Base-by-base conservation (phyloP, 1,284 basidiomycete genomes). In the Cerioporus squamosus region DNA sequence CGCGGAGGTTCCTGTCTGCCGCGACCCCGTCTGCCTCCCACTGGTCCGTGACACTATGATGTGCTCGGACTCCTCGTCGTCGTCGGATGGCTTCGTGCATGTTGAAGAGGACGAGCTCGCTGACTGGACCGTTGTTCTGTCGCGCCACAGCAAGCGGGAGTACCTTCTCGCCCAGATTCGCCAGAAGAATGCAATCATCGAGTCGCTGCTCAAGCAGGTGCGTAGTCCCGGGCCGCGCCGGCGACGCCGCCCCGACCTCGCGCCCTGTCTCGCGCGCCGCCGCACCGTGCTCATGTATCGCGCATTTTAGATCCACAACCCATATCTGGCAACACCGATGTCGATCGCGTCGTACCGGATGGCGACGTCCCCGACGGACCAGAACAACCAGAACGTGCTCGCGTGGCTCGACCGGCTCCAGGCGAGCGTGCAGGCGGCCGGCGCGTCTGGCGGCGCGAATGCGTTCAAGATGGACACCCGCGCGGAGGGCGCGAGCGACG, bases 101-200 rank as follows among this genome's bases (percentile, higher is more conserved):
- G n/a, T 22, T 42, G 18, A 44, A 40, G 74, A 75, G 66, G 74
- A 75, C 66, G 74, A 74, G 72, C 70, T 74, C 44, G 68, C 67
- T 69, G 67, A 72, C 44, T 63, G 51, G 62, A 60, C 59, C 56
- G 50, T 63, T 10, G 44, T 66, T 67, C 72, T 61, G 62, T 62
- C 72, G 48, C 60, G 62, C 56, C 68, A 74, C 67, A 93, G 91
- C 70, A 93, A 92, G 77, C 84, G 89, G 56, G 90, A 93, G 68
- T 91, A 91, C 68, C 77, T 93, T 17, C 81, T 93, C 33, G 88
- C 89, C 3, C 89, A 93, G 70, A 88, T 93, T 62, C 82, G 86
- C 57, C 88, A 92, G 75, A 93, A 93, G 75, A 91, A 93, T 74
- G 79, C 84, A 22, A 87, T 92, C 65, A 93, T 93, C 65, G 89